Conservation (phyloP, 805 yeast genomes). For the Cyberlindnera subsufficiens region DNA sequence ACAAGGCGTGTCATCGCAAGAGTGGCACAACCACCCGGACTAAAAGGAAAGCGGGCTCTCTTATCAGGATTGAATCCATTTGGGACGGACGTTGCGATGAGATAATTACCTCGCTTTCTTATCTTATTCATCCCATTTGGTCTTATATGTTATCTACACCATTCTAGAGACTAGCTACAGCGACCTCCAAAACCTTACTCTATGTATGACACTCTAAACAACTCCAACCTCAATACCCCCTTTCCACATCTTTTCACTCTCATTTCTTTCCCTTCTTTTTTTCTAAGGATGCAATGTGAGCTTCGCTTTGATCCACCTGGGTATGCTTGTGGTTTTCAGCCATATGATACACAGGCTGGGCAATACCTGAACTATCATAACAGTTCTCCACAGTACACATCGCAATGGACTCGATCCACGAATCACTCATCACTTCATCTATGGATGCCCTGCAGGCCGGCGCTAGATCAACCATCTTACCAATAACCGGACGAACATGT, state of each 20-base stretch:
- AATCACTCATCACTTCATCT: constrained; percentile 70
- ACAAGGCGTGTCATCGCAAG: too few relatives aligned
- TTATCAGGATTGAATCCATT: too few relatives aligned
- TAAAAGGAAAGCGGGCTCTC: too few relatives aligned
- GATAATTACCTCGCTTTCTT: too few relatives aligned
- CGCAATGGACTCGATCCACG: constrained; percentile 57
- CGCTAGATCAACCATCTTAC: constrained; percentile 76
- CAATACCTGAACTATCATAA: constrained; percentile 32
- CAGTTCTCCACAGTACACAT: constrained; percentile 61
- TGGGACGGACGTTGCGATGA: too few relatives aligned
- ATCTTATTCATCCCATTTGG: too few relatives aligned
- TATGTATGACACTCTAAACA: too few relatives aligned
- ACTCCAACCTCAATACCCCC: too few relatives aligned
- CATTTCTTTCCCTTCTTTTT: constrained; percentile 54
- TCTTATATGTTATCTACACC: too few relatives aligned
- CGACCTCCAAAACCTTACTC: too few relatives aligned
- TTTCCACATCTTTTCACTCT: background rate
- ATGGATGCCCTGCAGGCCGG: constrained; percentile 82
- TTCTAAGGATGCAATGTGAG: constrained; percentile 91
- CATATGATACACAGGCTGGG: constrained; percentile 29
- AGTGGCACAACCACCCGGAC: too few relatives aligned
- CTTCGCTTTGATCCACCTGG: constrained; percentile 86
- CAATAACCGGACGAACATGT: constrained; percentile 60
- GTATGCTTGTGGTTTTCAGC: constrained; percentile 75
- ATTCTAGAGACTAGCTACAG: too few relatives aligned